phyloP scores from a whole-genome alignment of 148 eudicot genomes.

The Fagopyrum tataricum region DNA sequence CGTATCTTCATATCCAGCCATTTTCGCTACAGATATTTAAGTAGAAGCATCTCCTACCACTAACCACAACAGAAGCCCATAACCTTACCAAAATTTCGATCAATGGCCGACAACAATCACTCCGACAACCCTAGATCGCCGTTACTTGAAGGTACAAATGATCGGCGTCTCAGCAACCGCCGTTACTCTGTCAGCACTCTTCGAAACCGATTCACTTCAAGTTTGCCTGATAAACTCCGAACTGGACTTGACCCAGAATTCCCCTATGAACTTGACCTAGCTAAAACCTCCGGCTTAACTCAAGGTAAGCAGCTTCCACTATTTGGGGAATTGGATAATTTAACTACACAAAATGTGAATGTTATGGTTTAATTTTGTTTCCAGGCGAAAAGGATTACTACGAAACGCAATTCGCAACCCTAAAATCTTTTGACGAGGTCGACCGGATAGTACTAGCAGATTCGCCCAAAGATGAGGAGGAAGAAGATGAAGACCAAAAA shows the following conservation, averaged over 20 bases:
- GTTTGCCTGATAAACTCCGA: constrained; percentile 62
- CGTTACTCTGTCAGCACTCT: constrained; percentile 60
- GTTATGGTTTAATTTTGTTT: not conserved
- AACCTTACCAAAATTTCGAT: not conserved
- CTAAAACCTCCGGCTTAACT: constrained; percentile 33
- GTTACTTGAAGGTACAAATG: constrained; percentile 19
- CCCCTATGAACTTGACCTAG: constrained; percentile 33
- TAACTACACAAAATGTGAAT: not conserved
- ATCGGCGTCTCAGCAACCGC: constrained; percentile 30
- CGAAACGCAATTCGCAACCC: constrained; percentile 62
- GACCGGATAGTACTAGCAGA: constrained; percentile 45
- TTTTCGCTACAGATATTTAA: too few species aligned
- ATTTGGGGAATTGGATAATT: not conserved
- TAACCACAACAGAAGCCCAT: too few species aligned
- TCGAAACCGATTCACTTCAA: constrained; percentile 45
- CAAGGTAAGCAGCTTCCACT: constrained; percentile 27
- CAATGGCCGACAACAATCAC: constrained; percentile 19
- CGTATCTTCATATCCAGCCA: too few species aligned
- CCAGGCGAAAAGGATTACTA: constrained; percentile 82
- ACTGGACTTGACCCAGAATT: constrained; percentile 47
- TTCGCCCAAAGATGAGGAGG: constrained; percentile 35
- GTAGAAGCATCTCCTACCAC: too few species aligned
- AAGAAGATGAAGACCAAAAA: constrained; percentile 46
- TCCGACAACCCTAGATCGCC: constrained; percentile 23
- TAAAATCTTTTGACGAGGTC: constrained; percentile 74